Evolutionary conservation across 495 filamentous ascomycete genomes (phyloP).

Genomic region (Aspergillus panamensis): DNA sequence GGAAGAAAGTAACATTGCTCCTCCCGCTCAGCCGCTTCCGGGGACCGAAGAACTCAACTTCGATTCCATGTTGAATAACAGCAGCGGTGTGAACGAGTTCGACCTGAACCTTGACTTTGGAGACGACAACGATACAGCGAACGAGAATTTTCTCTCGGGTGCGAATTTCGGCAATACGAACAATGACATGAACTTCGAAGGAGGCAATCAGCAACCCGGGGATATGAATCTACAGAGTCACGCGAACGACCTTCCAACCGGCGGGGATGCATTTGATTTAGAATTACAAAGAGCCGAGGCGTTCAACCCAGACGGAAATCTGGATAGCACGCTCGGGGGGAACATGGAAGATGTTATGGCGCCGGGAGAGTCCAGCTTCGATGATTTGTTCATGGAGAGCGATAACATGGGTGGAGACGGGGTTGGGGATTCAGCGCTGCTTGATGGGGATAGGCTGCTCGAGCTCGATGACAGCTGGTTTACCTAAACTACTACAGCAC

Average conservation of each 20-base stretch:
- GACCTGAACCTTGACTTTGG: conserved; percentile 48
- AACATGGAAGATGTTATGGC: conserved; percentile 40
- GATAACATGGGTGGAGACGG: conserved; percentile 37
- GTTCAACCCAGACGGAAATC: conserved; percentile 11
- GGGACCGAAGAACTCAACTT: conserved; percentile 38
- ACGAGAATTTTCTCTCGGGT: conserved; percentile 43
- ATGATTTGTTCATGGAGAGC: conserved; percentile 49
- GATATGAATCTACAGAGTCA: conserved; percentile 28
- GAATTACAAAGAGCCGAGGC: conserved; percentile 35
- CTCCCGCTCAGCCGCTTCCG: conserved; percentile 22
- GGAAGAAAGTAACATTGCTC: conserved; percentile 11
- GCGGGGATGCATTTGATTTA: conserved; percentile 44
- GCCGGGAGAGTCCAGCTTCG: conserved; percentile 48
- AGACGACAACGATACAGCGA: conserved; percentile 40
- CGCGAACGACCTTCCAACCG: conserved; percentile 30
- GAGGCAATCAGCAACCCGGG: conserved; percentile 18
- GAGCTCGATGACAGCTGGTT: conserved; percentile 49
- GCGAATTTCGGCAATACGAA: conserved; percentile 31
- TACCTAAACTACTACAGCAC: conserved; percentile 20
- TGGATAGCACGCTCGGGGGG: conserved; percentile 13
- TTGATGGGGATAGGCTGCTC: conserved; percentile 43
- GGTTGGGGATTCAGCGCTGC: conserved; percentile 33
- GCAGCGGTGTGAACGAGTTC: conserved; percentile 35
- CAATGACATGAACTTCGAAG: conserved; percentile 18
- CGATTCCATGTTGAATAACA: conserved; percentile 37